Evolutionary conservation across 805 yeast genomes (phyloP), one percentile per base, ranked within the genome.

Genomic region (Millerago galiae): DNA sequence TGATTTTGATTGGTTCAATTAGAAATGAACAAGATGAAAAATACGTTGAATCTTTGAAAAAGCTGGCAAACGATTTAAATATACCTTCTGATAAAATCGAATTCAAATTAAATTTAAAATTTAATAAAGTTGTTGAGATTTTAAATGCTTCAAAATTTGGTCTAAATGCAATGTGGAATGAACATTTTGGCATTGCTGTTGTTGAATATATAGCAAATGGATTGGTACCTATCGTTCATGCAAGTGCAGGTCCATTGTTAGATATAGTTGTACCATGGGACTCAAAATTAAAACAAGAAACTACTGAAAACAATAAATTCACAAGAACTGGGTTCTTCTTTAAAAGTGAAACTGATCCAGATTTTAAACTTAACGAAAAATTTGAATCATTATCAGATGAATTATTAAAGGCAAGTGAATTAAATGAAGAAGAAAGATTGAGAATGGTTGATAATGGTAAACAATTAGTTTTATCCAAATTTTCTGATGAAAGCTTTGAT

Each of bases 161-260:
- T 5, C 68, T 93, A 32, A 91, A 93, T 56, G 89, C 95, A 26
- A 93, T 93, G 99, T 93, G 99, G 99, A 93, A 93, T 63, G 99
- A 93, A 67, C 99, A 93, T 66, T 93, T 93, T 61, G 99, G 99
- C 15, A 93, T 93, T 55, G 91, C 96, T 1, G 91, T 93, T 5
- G 99, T 93, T 8, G 99, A 93, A 62, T 87, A 89, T 59, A 70
- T 85, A 66, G 81, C 91, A 2, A 75, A 84, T 42, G 98, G 97
- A 0, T 72, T 83, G 24, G 77, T 93, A 14, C 97, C 99, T 1
- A 66, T 93, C 3, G 93, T 80, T 3, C 98, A 95, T 63, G 95
- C 95, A 4, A 83, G 95, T 41, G 99, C 96, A 0, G 99, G 99
- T 1, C 99, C 99, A 9, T 70, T 76, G 34, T 66, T 81, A 43